phyloP scores from a whole-genome alignment of 805 yeast genomes.

The Candida maris region DNA sequence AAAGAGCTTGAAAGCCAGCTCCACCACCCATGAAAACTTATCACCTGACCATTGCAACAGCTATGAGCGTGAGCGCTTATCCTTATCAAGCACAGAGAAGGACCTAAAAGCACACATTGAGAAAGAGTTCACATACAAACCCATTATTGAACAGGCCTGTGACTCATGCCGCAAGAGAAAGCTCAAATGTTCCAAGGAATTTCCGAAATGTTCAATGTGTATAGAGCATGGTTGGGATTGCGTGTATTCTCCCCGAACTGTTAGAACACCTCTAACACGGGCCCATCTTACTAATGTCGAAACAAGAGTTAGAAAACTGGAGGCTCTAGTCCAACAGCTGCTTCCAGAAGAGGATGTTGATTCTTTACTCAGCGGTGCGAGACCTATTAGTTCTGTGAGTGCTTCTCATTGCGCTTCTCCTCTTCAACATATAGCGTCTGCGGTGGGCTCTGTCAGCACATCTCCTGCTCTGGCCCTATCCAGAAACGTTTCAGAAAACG shows the following conservation, averaged over 20 bases:
- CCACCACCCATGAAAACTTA: too few relatives aligned
- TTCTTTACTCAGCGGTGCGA: conserved; percentile 20
- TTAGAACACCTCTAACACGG: conserved; percentile 78
- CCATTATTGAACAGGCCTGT: conserved; percentile 67
- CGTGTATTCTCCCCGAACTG: conserved; percentile 71
- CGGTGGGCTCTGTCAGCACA: neutral
- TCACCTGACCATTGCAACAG: too few relatives aligned
- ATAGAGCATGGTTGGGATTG: conserved; percentile 69
- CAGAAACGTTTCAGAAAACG: neutral
- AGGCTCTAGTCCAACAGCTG: conserved; percentile 39
- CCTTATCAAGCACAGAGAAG: too few relatives aligned
- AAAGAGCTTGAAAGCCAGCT: neutral
- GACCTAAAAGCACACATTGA: neutral
- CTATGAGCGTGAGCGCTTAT: too few relatives aligned
- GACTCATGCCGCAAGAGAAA: conserved; percentile 82
- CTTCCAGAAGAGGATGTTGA: conserved; percentile 47
- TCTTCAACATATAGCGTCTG: conserved; percentile 7
- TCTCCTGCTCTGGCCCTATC: neutral
- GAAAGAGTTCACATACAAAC: too few relatives aligned
- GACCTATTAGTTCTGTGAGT: conserved; percentile 11
- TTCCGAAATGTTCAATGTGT: conserved; percentile 76
- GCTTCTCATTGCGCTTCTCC: conserved; percentile 16
- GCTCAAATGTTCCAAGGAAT: conserved; percentile 74
- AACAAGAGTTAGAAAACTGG: conserved; percentile 46
- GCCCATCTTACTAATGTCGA: conserved; percentile 79